phyloP scores from a whole-genome alignment of 805 yeast genomes.

The Sugiyamaella valdiviana region DNA sequence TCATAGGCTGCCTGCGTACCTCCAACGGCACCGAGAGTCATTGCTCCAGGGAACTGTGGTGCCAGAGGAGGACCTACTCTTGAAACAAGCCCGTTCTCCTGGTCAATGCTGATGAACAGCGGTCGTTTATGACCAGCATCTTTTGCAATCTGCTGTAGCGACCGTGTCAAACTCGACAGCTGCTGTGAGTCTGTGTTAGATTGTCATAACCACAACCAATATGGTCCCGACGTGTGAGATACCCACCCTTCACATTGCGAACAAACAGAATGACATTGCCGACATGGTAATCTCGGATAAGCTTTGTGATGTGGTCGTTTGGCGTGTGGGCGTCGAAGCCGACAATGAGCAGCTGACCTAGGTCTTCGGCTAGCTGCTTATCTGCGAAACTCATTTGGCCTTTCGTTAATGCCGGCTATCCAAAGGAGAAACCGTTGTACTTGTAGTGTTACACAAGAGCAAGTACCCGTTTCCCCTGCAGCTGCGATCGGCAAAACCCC shows the following conservation, averaged over 20 bases:
- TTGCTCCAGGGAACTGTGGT: constrained; percentile 54
- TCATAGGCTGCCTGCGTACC: constrained; percentile 43
- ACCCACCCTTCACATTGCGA: constrained; percentile 33
- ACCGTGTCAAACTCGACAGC: constrained; percentile 41
- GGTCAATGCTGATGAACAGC: constrained; percentile 50
- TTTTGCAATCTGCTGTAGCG: constrained; percentile 46
- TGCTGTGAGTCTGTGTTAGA: constrained; percentile 35
- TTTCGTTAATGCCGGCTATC: not conserved
- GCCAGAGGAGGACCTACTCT: constrained; percentile 11
- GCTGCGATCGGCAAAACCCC: no score
- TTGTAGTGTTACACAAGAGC: not conserved
- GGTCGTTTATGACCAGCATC: constrained; percentile 46
- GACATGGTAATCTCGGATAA: constrained; percentile 44
- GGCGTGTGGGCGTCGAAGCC: constrained; percentile 53
- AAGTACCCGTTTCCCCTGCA: no score
- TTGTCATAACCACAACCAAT: no score
- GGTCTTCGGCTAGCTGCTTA: constrained; percentile 2
- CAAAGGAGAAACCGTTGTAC: not conserved
- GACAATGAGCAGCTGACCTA: constrained; percentile 50
- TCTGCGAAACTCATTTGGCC: not conserved
- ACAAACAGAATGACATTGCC: constrained; percentile 45
- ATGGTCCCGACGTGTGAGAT: no score
- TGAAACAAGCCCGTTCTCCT: constrained; percentile 55
- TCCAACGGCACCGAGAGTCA: constrained; percentile 53
- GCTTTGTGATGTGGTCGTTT: constrained; percentile 44